Base-by-base conservation (phyloP, 306 rosid species). In the Glycyrrhiza uralensis region DNA sequence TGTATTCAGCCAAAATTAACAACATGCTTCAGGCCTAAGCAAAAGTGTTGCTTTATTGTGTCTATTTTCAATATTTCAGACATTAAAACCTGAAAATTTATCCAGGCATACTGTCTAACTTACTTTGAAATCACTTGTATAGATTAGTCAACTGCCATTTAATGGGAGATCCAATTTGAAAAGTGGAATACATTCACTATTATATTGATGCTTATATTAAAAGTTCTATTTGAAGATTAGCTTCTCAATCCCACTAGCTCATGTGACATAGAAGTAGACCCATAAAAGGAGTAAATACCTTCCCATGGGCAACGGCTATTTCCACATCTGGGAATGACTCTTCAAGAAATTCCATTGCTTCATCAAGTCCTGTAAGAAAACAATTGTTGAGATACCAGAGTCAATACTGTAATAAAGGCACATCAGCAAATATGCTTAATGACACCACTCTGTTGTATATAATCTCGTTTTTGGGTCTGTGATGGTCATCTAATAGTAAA, bases 301-400 rank as follows among this genome's bases (percentile, higher is more conserved):
- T 86, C 76, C 98, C 96, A 39, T 93, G 98, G 68, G 96, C 98
- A 83, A 89, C 75, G 75, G 96, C 98, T 80, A 93, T 89, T 83
- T 94, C 92, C 75, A 89, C 88, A 72, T 74, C 67, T 6, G 96
- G 92, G 82, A 87, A 91, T 61, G 92, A 65, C 74, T 71, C 79
- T 76, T 75, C 83, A 33, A 91, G 97, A 91, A 94, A 94, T 19
- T 81, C 77, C 97, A 81, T 87, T 78, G 87, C 96, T 71, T 93
- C 94, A 55, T 91, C 97, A 55, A 91, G 98, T 66, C 98, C 98
- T 93, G 86, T 61, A 76, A 72, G 52, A 59, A 61, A 63, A 35
- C 28, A 71, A 80, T 63, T 46, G 75, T 55, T 29, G 64, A 66
- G 58, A 79, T 71, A 62, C 56, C 42, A 69, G 55, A 42, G 12